Conservation (phyloP, 108 stramenopile genomes). For the Mayamaea pseudoterrestris region DNA sequence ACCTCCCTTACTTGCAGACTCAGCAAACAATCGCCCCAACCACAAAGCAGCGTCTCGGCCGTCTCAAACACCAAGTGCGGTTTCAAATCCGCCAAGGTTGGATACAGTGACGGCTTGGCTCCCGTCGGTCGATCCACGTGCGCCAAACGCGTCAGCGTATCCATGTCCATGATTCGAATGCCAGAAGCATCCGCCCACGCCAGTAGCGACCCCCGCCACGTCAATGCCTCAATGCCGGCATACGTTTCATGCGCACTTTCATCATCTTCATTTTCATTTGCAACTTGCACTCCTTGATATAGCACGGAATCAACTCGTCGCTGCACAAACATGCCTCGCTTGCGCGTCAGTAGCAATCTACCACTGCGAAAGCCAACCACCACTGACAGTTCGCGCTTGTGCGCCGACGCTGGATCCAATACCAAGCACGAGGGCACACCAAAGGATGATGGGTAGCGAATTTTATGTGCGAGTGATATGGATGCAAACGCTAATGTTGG, state of each 20-base stretch:
- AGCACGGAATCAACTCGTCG: conserved; percentile 34
- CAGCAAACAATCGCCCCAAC: conserved; percentile 84
- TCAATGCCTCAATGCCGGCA: conserved; percentile 47
- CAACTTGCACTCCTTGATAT: conserved; percentile 27
- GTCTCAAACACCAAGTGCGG: conserved; percentile 58
- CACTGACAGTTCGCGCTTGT: conserved; percentile 33
- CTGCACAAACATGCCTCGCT: conserved; percentile 34
- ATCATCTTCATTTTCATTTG: too few relatives aligned
- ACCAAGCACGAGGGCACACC: conserved; percentile 36
- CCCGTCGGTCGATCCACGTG: conserved; percentile 79
- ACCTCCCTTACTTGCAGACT: too few relatives aligned
- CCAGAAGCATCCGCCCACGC: conserved; percentile 77
- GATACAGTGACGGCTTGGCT: conserved; percentile 55
- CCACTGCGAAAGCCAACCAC: conserved; percentile 66
- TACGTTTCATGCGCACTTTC: too few relatives aligned
- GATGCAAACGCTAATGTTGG: conserved; percentile 12
- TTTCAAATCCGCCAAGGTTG: conserved; percentile 26
- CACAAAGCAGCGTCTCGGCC: conserved; percentile 37
- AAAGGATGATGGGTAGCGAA: conserved; percentile 28
- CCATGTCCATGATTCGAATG: conserved; percentile 56
- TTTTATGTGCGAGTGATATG: conserved; percentile 15
- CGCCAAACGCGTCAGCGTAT: conserved; percentile 56
- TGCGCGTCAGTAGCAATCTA: conserved; percentile 44
- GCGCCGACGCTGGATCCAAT: conserved; percentile 56
- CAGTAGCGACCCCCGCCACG: conserved; percentile 62